These are phyloP conservation scores for Xylariaceae sp. DNA, from an alignment of 2,329 filamentous ascomycete species.

Conservation along the genomic window DNA sequence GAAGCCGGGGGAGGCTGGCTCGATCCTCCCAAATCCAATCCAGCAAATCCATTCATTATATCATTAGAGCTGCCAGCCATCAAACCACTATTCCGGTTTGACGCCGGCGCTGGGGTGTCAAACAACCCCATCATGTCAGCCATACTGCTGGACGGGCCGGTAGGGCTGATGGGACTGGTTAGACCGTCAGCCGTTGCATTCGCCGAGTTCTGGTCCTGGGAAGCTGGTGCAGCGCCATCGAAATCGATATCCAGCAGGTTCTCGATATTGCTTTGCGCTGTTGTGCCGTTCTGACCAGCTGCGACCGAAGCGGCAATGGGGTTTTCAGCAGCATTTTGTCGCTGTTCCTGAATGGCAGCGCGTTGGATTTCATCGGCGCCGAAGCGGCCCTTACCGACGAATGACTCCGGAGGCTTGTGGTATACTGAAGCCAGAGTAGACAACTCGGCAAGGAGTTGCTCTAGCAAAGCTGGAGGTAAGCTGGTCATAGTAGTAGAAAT, in stretches of 20 bases:
- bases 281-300: constrained; percentile 54
- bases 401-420: constrained; percentile 97
- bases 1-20: constrained; percentile 60
- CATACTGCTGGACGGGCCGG: constrained; percentile 42
- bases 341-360: constrained; percentile 93
- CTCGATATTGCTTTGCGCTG: constrained; percentile 73
- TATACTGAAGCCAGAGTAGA: constrained; percentile 96
- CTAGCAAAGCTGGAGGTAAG: constrained; percentile 74
- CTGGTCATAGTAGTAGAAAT: constrained; percentile 93
- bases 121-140: constrained; percentile 66
- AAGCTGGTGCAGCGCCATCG: constrained; percentile 88
- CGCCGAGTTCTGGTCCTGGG: constrained; percentile 54
- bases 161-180: constrained; percentile 52
- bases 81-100: constrained; percentile 35
- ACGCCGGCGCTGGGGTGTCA: constrained; percentile 56
- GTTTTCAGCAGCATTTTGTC: constrained; percentile 86
- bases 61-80: constrained; percentile 53
- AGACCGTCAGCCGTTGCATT: constrained; percentile 64
- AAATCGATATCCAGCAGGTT: constrained; percentile 96
- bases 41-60: constrained; percentile 82
- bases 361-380: constrained; percentile 92
- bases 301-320: constrained; percentile 83
- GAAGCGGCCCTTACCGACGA: constrained; percentile 89
- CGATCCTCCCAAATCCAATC: constrained; percentile 65
- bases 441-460: constrained; percentile 84